A percentile compares a stretch with the other conserved stretches of the same genome.
Conservation (phyloP, 257 asterid genomes). For the Rubia yunnanensis region DNA sequence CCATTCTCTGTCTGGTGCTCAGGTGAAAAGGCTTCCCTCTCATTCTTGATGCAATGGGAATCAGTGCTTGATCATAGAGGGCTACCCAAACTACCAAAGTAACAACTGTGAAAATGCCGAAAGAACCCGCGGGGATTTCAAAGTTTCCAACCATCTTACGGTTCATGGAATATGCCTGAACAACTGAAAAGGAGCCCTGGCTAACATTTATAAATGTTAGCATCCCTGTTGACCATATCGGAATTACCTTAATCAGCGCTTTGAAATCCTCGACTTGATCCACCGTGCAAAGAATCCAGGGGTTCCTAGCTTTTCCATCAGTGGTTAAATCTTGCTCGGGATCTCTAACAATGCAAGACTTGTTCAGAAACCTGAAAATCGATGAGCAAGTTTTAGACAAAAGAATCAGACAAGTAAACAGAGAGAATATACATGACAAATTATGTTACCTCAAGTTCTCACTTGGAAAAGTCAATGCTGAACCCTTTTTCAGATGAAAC, state of each 20-base stretch:
- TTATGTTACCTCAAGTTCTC: conserved; percentile 34
- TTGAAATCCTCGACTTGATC: conserved; percentile 78
- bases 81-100: conserved; percentile 44
- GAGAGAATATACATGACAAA: not conserved
- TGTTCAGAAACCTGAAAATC: conserved; percentile 52
- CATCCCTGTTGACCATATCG: conserved; percentile 68
- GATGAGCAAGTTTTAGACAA: not conserved
- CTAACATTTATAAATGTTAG: conserved; percentile 36
- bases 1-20: conserved; percentile 49
- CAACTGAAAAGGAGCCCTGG: conserved; percentile 51
- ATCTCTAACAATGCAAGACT: conserved; percentile 53
- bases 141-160: conserved; percentile 37
- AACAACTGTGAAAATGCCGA: conserved; percentile 30
- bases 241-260: conserved; percentile 44
- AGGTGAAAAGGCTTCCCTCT: conserved; percentile 27
- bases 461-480: conserved; percentile 34
- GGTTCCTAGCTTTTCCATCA: conserved; percentile 34
- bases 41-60: conserved; percentile 50
- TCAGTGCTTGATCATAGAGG: conserved; percentile 43
- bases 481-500: conserved; percentile 36
- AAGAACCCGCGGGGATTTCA: conserved; percentile 68
- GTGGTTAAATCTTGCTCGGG: conserved; percentile 25
- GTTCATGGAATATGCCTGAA: conserved; percentile 67
- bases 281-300: conserved; percentile 64
- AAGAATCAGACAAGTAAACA: too few relatives aligned